A percentile compares a stretch with the other conserved stretches of the same genome.
These are phyloP conservation scores for Pseudogymnoascus sp. DNA, from an alignment of 2,329 filamentous ascomycete genomes.

Conservation along the genomic window DNA sequence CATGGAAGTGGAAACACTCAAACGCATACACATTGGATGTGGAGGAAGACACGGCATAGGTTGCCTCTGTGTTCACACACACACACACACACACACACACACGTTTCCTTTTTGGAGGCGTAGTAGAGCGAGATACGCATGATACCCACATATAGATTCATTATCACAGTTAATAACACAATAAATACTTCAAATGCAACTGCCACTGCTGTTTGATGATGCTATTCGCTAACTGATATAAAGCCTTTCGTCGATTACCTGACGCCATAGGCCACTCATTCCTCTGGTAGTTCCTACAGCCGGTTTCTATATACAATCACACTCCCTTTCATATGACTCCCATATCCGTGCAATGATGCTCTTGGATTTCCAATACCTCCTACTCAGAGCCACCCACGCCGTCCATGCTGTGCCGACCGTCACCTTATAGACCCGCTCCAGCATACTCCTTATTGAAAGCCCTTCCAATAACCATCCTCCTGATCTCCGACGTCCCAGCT, in stretches of 20 bases:
- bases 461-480: constrained; percentile 88
- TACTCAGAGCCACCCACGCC: neutral
- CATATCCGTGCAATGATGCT: constrained; percentile 2
- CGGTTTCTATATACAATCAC: neutral
- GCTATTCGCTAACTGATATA: neutral
- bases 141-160: constrained; percentile 9
- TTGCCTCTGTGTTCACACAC: constrained; percentile 4
- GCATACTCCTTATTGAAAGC: constrained; percentile 82
- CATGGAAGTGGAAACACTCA: neutral
- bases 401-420: neutral
- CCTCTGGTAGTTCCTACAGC: neutral
- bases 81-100: neutral
- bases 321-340: neutral
- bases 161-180: neutral
- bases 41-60: neutral
- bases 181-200: neutral
- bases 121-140: constrained; percentile 7
- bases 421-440: neutral
- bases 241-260: neutral
- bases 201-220: neutral
- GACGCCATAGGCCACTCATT: neutral
- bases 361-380: neutral
- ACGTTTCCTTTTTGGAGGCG: constrained; percentile 6
- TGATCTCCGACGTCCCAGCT: constrained; percentile 88
- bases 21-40: neutral